Base-by-base conservation (phyloP, 306 rosid species). In the Abrus precatorius region DNA sequence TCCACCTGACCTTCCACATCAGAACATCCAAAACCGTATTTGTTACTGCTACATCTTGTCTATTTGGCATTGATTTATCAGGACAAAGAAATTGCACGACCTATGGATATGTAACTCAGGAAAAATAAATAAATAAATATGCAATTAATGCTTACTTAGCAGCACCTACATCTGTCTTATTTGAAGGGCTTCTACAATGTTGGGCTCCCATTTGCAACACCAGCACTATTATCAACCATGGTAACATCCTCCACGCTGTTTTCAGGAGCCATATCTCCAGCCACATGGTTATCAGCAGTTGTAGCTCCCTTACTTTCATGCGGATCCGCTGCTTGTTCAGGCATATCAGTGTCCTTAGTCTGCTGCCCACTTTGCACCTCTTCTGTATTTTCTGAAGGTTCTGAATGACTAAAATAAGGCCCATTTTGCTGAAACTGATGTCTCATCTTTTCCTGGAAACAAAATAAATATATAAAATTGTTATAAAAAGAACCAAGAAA, bases 361-460 rank as follows among this genome's bases (percentile, higher is more conserved):
- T 55, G 86, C 65, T 66, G 84, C 47, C 69, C 54, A 53, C 7
- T 75, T 69, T 74, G 85, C 73, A 44, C 69, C 30, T 20, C 71
- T 28, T 80, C 54, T 43, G 74, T 34, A 76, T 80, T 47, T 13
- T 27, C 45, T 11, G 74, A 33, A 13, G 76, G 75, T 44, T 48
- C 85, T 9, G 32, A 34, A 9, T 86, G 84, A 75, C 57, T 38
- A 5, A 63, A 69, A 45, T 81, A 59, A 59, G 86, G 60, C 13
- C 62, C 66, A 9, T 75, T 82, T 77, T 84, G 86, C 75, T 68
- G 82, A 84, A 77, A 81, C 74, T 82, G 83, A 13, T 74, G 80
- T 14, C 83, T 87, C 83, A 59, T n/a, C 47, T 73, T 78, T 43
- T 84, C 88, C 90, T 87, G 88, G 30, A 45, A 72, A 62, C 48